Conservation (phyloP, 1,284 basidiomycete species). For the Moesziomyces sp. region DNA sequence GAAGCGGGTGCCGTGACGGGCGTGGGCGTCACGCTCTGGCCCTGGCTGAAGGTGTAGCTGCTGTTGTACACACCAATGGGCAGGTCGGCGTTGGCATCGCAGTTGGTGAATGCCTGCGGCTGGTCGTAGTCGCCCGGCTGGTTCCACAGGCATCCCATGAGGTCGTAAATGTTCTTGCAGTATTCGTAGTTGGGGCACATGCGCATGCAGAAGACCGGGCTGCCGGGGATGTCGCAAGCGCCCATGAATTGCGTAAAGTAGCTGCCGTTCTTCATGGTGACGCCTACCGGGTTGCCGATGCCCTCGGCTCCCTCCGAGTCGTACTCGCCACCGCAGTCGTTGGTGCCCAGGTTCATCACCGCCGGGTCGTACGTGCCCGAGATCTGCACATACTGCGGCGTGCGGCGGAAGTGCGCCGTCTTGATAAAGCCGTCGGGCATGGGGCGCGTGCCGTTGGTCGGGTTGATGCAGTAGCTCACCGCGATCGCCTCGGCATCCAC, state of each 20-base stretch:
- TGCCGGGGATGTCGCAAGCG: conserved; percentile 60
- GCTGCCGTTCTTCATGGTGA: conserved; percentile 50
- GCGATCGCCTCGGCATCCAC: conserved; percentile 63
- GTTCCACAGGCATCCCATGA: conserved; percentile 57
- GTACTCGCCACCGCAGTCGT: conserved; percentile 59
- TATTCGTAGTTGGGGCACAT: conserved; percentile 55
- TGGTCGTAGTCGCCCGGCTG: conserved; percentile 53
- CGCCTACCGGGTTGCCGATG: conserved; percentile 61
- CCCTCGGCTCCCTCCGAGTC: conserved; percentile 49
- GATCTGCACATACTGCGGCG: conserved; percentile 53
- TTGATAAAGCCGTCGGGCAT: conserved; percentile 62
- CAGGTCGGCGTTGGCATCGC: conserved; percentile 54
- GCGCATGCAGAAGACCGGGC: conserved; percentile 54
- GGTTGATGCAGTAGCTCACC: conserved; percentile 61
- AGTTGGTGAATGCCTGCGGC: conserved; percentile 56
- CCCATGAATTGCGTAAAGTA: conserved; percentile 59
- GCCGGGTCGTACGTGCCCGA: conserved; percentile 57
- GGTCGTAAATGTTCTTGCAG: conserved; percentile 58
- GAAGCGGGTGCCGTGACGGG: conserved; percentile 53
- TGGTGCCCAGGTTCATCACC: conserved; percentile 56
- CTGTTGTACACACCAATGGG: conserved; percentile 58
- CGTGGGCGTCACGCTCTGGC: conserved; percentile 45
- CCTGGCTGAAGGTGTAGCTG: conserved; percentile 59
- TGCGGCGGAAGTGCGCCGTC: conserved; percentile 58
- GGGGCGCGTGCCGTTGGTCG: conserved; percentile 56